These are phyloP conservation scores for Heterococcus sp. DNA, from an alignment of 108 stramenopile species.

Conservation along the genomic window DNA sequence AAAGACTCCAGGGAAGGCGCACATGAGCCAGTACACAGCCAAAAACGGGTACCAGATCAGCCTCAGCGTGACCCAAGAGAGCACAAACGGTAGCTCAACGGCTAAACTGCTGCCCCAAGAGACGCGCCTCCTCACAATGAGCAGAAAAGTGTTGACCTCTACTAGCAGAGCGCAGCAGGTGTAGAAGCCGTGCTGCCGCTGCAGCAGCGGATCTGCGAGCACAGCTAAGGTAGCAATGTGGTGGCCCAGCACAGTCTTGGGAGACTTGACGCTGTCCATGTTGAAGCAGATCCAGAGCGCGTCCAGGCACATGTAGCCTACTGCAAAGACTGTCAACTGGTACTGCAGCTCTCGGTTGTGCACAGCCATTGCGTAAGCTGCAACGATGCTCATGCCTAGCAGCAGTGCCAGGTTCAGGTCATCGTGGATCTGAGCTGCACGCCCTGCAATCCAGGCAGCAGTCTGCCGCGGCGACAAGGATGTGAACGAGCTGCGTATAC, in stretches of 20 bases:
- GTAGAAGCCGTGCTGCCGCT: slow-evolving; percentile 32
- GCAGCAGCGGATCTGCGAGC: slow-evolving; percentile 18
- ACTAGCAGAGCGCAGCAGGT: slow-evolving; percentile 36
- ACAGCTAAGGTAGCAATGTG: slow-evolving; percentile 27
- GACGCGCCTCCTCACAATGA: slow-evolving; percentile 24
- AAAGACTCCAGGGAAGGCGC: slow-evolving; percentile 21
- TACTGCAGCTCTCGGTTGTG: slow-evolving; percentile 23
- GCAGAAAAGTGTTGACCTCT: slow-evolving; percentile 40
- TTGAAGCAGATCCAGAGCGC: slow-evolving; percentile 22
- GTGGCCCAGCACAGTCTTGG: slow-evolving; percentile 36
- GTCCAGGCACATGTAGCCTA: slow-evolving; percentile 24
- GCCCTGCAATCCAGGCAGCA: neutral
- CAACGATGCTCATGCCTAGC: slow-evolving; percentile 2
- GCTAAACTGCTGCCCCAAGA: slow-evolving; percentile 1
- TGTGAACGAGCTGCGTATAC: too few relatives aligned
- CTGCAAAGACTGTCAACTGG: slow-evolving; percentile 17
- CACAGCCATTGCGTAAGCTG: slow-evolving; percentile 5
- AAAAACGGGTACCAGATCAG: slow-evolving; percentile 36
- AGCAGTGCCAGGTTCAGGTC: slow-evolving; percentile 25
- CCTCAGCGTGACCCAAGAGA: slow-evolving; percentile 33
- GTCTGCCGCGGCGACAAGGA: too few relatives aligned
- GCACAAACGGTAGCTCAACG: slow-evolving; percentile 30
- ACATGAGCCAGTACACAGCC: slow-evolving; percentile 9
- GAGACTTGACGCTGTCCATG: slow-evolving; percentile 24
- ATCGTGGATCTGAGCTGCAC: slow-evolving; percentile 18